These are phyloP conservation scores for Trichoderma koningiopsis DNA, from an alignment of 2,329 filamentous ascomycete species.

Conservation along the genomic window DNA sequence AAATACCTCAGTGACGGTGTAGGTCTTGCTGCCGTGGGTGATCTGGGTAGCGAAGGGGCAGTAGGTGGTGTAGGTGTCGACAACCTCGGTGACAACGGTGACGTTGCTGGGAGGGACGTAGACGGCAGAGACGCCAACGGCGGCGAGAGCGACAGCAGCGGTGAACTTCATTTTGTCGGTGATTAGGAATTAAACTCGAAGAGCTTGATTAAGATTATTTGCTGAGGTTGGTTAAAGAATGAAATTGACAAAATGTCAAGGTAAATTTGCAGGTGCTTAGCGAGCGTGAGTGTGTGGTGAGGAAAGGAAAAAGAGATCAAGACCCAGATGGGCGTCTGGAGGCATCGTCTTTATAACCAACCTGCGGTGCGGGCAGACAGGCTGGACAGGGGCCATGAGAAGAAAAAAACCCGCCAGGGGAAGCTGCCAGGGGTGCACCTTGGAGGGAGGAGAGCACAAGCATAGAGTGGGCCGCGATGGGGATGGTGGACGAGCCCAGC, in stretches of 20 bases:
- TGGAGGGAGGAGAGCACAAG: background rate
- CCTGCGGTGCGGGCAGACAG: conserved; percentile 25
- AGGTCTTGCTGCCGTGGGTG: conserved; percentile 66
- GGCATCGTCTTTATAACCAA: conserved; percentile 54
- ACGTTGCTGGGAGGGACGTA: conserved; percentile 44
- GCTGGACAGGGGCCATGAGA: background rate
- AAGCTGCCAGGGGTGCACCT: conserved; percentile 13
- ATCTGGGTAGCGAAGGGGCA: conserved; percentile 69
- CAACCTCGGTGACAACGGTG: conserved; percentile 65
- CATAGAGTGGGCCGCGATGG: conserved; percentile 13
- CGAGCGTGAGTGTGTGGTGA: conserved; percentile 53
- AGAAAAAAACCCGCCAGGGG: conserved; percentile 3
- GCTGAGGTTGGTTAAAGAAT: conserved; percentile 50
- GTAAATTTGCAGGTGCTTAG: conserved; percentile 41
- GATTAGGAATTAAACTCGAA: conserved; percentile 46
- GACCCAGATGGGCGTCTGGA: conserved; percentile 40
- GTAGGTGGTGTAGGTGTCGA: conserved; percentile 69
- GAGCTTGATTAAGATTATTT: conserved; percentile 36
- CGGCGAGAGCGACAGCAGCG: conserved; percentile 54
- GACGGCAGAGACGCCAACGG: conserved; percentile 54
- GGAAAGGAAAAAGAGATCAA: conserved; percentile 37
- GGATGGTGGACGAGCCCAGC: conserved; percentile 1
- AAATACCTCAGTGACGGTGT: conserved; percentile 66
- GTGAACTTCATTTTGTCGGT: conserved; percentile 68
- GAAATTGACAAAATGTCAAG: conserved; percentile 60